A percentile compares a stretch with the other conserved stretches of the same genome.
Conservation (phyloP, 495 filamentous ascomycete species). For the Aspergillus asperescens region DNA sequence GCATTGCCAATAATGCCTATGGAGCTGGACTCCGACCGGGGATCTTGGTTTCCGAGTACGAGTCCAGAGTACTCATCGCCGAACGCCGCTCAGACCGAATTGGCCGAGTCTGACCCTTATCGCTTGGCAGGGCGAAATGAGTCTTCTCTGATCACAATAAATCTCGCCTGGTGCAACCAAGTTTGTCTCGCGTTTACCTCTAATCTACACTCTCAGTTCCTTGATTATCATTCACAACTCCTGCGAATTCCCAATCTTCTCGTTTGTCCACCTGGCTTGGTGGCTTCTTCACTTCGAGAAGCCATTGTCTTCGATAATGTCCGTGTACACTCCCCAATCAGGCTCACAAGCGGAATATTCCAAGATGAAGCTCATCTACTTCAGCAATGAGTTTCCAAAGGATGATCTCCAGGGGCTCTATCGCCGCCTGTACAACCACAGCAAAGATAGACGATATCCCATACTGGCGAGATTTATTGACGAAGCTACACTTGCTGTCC, state of each 20-base stretch:
- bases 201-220: background rate
- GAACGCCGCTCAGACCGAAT: slow-evolving; percentile 4
- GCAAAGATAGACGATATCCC: slow-evolving; percentile 30
- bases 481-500: slow-evolving; percentile 29
- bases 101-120: slow-evolving; percentile 1
- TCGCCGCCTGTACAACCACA: slow-evolving; percentile 32
- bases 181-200: background rate
- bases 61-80: slow-evolving; percentile 5
- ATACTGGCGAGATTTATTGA: slow-evolving; percentile 33
- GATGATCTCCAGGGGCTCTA: slow-evolving; percentile 35
- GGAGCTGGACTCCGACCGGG: slow-evolving; percentile 3
- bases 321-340: slow-evolving; percentile 6
- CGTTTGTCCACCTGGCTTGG: background rate
- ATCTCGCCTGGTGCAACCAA: slow-evolving; percentile 1
- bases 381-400: slow-evolving; percentile 38
- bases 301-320: background rate
- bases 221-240: background rate
- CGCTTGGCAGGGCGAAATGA: background rate
- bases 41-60: slow-evolving; percentile 4
- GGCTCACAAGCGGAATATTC: background rate
- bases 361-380: slow-evolving; percentile 29
- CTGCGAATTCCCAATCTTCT: background rate
- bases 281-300: background rate
- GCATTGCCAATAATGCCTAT: background rate
- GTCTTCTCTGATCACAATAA: slow-evolving; percentile 3